A percentile compares a stretch with the other conserved stretches of the same genome.
Evolutionary conservation across 148 eudicot genomes (phyloP).

Genomic region (Rhododendron griersonianum): DNA sequence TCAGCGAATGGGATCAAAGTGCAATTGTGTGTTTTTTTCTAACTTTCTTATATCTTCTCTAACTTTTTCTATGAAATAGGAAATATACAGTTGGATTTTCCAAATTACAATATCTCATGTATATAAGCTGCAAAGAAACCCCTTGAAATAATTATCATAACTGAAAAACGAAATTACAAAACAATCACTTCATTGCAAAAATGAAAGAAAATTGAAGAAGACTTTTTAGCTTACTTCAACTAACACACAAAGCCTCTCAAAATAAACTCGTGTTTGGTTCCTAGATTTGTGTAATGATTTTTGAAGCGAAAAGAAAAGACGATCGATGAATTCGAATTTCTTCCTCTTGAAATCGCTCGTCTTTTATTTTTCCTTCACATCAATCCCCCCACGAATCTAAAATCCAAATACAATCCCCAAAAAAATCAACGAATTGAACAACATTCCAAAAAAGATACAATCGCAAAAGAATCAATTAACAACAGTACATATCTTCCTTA

Average conservation of each 20-base stretch:
- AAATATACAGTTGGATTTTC: not conserved
- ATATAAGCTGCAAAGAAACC: not conserved
- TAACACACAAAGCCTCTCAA: not conserved
- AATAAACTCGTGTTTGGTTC: not conserved
- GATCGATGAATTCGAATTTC: no score
- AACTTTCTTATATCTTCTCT: not conserved
- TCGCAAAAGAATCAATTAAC: slow-evolving; percentile 12
- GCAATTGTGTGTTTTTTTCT: not conserved
- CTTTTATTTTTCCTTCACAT: not conserved
- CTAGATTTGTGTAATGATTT: not conserved
- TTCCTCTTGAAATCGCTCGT: not conserved
- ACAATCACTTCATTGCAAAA: not conserved
- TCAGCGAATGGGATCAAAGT: not conserved
- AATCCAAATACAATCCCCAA: not conserved
- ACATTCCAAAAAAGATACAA: no score
- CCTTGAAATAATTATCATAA: no score
- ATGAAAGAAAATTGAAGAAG: not conserved
- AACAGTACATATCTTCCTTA: slow-evolving; percentile 22
- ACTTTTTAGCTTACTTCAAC: not conserved
- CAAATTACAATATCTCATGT: not conserved
- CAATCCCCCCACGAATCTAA: not conserved
- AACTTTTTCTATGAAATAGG: not conserved
- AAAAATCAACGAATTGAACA: not conserved
- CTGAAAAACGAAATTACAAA: not conserved
- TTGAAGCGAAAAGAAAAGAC: not conserved